Conservation (phyloP, 805 yeast species). For the Candida corydali region DNA sequence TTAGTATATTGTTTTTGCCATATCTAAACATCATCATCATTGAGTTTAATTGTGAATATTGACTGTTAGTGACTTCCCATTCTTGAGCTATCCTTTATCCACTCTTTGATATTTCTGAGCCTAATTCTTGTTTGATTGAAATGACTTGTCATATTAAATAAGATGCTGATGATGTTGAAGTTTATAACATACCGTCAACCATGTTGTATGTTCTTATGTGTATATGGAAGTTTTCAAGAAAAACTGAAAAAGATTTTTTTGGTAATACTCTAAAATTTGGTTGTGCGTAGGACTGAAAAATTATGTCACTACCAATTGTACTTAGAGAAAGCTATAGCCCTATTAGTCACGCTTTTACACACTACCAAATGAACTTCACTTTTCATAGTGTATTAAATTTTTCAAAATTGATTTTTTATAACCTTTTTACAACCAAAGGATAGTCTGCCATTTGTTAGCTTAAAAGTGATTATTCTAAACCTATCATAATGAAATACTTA, state of each 20-base stretch:
- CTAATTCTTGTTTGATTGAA: too few relatives aligned
- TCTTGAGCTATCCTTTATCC: too few relatives aligned
- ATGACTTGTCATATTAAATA: too few relatives aligned
- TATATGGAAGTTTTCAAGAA: constrained; percentile 1
- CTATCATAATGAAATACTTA: constrained; percentile 83
- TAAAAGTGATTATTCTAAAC: constrained; percentile 73
- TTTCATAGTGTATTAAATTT: too few relatives aligned
- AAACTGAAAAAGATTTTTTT: constrained; percentile 6
- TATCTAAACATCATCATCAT: too few relatives aligned
- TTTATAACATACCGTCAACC: constrained; percentile 6
- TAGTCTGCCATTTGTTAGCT: constrained; percentile 71
- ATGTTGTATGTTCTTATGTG: constrained; percentile 1
- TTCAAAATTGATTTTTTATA: not conserved
- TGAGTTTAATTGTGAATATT: too few relatives aligned
- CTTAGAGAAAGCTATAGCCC: not conserved
- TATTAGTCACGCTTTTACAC: not conserved
- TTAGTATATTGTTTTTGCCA: too few relatives aligned
- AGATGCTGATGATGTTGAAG: too few relatives aligned
- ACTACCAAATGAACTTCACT: too few relatives aligned
- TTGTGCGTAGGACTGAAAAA: not conserved
- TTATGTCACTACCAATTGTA: constrained; percentile 1
- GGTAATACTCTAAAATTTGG: not conserved
- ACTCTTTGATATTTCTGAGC: too few relatives aligned
- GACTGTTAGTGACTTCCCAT: too few relatives aligned
- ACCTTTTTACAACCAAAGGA: constrained; percentile 64